These are phyloP conservation scores for Ambrosiella xylebori DNA, from an alignment of 2,329 filamentous ascomycete species.

Conservation along the genomic window DNA sequence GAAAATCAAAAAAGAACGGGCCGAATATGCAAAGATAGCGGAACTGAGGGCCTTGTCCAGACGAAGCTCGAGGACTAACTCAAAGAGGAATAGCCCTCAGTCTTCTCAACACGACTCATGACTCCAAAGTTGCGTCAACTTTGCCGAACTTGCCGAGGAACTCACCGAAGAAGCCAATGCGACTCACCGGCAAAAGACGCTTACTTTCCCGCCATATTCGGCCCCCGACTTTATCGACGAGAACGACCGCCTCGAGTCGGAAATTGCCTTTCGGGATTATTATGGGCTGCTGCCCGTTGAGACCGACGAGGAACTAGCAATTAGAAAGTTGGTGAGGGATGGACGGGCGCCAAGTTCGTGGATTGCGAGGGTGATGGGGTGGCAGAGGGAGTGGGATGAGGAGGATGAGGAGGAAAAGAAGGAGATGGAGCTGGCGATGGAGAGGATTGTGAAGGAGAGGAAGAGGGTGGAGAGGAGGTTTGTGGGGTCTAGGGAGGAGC, in stretches of 20 bases:
- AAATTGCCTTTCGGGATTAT: conserved; percentile 3
- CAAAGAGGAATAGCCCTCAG: neutral
- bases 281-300: conserved; percentile 24
- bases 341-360: conserved; percentile 37
- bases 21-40: neutral
- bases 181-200: neutral
- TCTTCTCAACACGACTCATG: conserved; percentile 3
- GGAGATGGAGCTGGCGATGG: conserved; percentile 21
- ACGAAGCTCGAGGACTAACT: conserved; percentile 4
- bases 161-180: neutral
- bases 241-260: conserved; percentile 39
- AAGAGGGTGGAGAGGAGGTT: conserved; percentile 9
- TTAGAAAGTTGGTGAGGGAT: conserved; percentile 38
- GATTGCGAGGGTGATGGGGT: conserved; percentile 41
- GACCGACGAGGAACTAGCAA: conserved; percentile 39
- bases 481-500: conserved; percentile 18
- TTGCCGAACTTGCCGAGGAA: conserved; percentile 16
- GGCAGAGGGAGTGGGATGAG: conserved; percentile 27
- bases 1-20: conserved; percentile 26
- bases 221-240: conserved; percentile 48
- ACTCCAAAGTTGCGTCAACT: conserved; percentile 28
- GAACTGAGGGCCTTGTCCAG: conserved; percentile 4
- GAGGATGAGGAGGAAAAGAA: conserved; percentile 25
- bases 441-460: conserved; percentile 13
- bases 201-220: conserved; percentile 14